Base-by-base conservation (phyloP, 331 rosid species). In the Malus hybrid region DNA sequence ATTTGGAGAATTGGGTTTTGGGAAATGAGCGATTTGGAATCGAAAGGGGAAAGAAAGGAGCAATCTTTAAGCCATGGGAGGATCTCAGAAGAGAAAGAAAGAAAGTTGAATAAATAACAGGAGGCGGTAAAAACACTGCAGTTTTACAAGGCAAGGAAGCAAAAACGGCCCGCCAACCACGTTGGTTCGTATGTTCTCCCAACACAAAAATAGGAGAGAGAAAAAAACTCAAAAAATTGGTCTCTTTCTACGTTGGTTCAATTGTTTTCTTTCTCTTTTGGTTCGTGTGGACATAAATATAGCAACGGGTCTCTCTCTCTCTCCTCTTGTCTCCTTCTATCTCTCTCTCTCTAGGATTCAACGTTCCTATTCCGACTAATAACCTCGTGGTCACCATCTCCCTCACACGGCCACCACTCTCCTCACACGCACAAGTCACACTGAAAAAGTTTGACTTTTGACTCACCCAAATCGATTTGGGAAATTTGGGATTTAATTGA, bases 151-250 rank as follows among this genome's bases (percentile, higher is more conserved):
- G 72, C 63, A 75, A 75, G 5, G 65, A 75, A 48, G 36, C 72
- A 65, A 52, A 75, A 19, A 68, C 78, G 79, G 72, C 24, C 72
- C 79, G 72, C 72, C 79, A 53, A 50, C 65, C 6, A 5, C 72
- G 79, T 75, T 53, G 56, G 64, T 52, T 33, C 72, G 18, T 60
- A 60, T 39, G 68, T 60, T 33, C 55, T 58, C 24, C 67, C 36
- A 14, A 15, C 1, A 55, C 16, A 58, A 58, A 58, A 7, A 42
- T 10, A 44, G 50, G 50, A 44, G 50, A 36, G 3, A 48, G 6
- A 50, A 26, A 26, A 48, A 6, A 15, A 36, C 70, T 36, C 52
- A 66, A 15, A 15, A 36, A 66, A 7, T 63, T 63, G 39, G 67
- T 29, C 67, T 26, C 15, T 3, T 9, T 14, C 14, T 42, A 42